Evolutionary conservation across 2,329 filamentous ascomycete species (phyloP), one percentile per base, ranked within the genome.

Genomic region (Colletotrichum sp.): DNA sequence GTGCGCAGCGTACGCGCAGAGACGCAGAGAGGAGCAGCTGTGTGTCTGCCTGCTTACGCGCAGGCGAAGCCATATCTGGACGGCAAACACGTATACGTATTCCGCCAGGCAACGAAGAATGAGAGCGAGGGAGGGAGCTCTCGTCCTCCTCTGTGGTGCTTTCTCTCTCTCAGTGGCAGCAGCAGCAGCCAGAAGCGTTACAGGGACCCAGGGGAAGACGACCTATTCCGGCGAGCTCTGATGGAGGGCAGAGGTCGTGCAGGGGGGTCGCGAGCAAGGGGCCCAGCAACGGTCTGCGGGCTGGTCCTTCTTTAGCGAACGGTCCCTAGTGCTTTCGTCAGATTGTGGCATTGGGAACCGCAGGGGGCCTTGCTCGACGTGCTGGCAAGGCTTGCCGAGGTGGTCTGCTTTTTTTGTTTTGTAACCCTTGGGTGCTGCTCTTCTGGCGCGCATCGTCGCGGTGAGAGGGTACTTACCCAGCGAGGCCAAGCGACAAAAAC

Each of bases 201-300:
- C 43, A 15, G n/a, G 27, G 27, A 34, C 34, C 48, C 52, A 36
- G 48, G 16, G 15, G 58, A n/a, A 10, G 27, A 62, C 32, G 39
- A 39, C 67, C 25, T 58, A 27, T 62, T 70, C 67, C 18, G 52
- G 64, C 60, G 30, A 60, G 22, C 30, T 32, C 43, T 75, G 70
- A 75, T 75, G 73, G 73, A 75, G 73, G 73, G 73, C 56, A 75
- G 70, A 75, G 66, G 73, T 71, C 58, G 64, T 52, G 67, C 73
- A 67, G 69, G 73, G 72, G 73, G 62, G 52, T 68, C 62, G 48
- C n/a, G 56, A 68, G 64, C 73, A 73, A 68, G 73, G 73, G 73
- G 25, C 36, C 56, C 52, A 28, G 61, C 52, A 52, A 27, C 9
- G 36, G 27, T 28, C 56, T 68, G 70, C 64, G 73, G 73, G 64